A percentile compares a stretch with the other conserved stretches of the same genome.
Conservation (phyloP, 2,329 filamentous ascomycete genomes). For the Ophiocordyceps sinensis region DNA sequence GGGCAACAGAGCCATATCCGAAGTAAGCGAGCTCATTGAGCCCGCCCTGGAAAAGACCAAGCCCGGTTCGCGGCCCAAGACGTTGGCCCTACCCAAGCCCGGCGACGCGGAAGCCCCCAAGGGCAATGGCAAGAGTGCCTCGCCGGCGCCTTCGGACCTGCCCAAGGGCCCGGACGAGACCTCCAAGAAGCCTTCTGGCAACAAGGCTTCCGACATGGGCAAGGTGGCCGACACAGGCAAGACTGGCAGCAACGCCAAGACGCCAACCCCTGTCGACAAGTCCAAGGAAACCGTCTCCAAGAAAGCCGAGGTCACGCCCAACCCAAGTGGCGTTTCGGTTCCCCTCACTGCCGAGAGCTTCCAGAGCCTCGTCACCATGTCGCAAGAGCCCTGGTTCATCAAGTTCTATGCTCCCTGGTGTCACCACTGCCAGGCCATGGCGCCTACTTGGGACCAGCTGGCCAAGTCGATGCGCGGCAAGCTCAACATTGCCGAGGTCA, state of each 20-base stretch:
- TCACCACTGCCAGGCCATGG: constrained; percentile 85
- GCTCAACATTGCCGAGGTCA: constrained; percentile 89
- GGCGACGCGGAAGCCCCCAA: constrained; percentile 40
- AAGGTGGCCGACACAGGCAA: background rate
- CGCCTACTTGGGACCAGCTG: constrained; percentile 78
- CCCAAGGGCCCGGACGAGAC: background rate
- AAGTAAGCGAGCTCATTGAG: constrained; percentile 60
- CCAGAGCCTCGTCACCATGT: constrained; percentile 70
- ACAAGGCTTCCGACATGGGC: constrained; percentile 8
- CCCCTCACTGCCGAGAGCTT: constrained; percentile 73
- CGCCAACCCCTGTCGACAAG: constrained; percentile 14
- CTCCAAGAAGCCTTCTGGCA: constrained; percentile 13
- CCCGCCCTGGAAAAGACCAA: constrained; percentile 59
- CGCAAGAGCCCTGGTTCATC: constrained; percentile 90
- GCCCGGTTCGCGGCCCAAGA: constrained; percentile 63
- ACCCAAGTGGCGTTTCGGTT: constrained; percentile 61
- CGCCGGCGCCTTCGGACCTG: background rate
- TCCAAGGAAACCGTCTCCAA: constrained; percentile 26
- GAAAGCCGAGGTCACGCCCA: constrained; percentile 42
- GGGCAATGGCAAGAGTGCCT: constrained; percentile 9
- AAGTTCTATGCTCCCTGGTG: constrained; percentile 99
- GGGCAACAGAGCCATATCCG: constrained; percentile 53
- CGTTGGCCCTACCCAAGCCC: constrained; percentile 53
- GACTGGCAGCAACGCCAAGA: background rate
- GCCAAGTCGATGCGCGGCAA: constrained; percentile 81